Conservation (phyloP, 352 stramenopile genomes). For the Globisporangium alternatum region DNA sequence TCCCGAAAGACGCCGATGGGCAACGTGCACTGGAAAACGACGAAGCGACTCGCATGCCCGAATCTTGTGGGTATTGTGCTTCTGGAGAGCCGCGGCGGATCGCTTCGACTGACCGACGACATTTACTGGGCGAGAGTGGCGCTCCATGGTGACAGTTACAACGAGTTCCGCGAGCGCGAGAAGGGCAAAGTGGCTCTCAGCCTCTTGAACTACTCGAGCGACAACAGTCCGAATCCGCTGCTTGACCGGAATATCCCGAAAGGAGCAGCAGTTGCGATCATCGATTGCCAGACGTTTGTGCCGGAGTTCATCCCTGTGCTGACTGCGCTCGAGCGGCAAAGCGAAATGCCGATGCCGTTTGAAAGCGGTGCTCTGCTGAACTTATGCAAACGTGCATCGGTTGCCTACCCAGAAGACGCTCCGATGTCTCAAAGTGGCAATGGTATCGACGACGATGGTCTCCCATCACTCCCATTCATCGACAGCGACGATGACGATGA, state of each 20-base stretch:
- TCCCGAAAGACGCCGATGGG: conserved; percentile 56
- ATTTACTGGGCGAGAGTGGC: conserved; percentile 80
- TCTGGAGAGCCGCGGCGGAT: conserved; percentile 44
- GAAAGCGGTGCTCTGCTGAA: conserved; percentile 73
- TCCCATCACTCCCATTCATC: neutral
- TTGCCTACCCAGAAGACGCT: conserved; percentile 9
- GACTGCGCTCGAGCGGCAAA: conserved; percentile 73
- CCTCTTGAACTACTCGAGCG: conserved; percentile 61
- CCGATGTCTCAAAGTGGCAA: neutral
- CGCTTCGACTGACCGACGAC: conserved; percentile 41
- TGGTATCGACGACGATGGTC: neutral
- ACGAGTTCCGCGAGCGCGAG: conserved; percentile 69
- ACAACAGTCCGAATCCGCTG: conserved; percentile 58
- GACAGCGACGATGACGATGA: conserved; percentile 3
- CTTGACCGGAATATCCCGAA: conserved; percentile 42
- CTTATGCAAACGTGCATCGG: conserved; percentile 23
- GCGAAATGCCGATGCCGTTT: conserved; percentile 71
- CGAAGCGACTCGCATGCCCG: conserved; percentile 65
- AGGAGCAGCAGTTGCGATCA: conserved; percentile 65
- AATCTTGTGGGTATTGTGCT: conserved; percentile 83
- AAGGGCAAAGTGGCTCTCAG: conserved; percentile 58
- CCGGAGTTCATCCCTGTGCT: conserved; percentile 86
- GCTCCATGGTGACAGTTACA: conserved; percentile 59
- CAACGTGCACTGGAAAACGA: conserved; percentile 79
- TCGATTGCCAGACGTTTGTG: conserved; percentile 87